Evolutionary conservation across 2,329 filamentous ascomycete species (phyloP).

Genomic region (Emmonsiellopsis sp.): DNA sequence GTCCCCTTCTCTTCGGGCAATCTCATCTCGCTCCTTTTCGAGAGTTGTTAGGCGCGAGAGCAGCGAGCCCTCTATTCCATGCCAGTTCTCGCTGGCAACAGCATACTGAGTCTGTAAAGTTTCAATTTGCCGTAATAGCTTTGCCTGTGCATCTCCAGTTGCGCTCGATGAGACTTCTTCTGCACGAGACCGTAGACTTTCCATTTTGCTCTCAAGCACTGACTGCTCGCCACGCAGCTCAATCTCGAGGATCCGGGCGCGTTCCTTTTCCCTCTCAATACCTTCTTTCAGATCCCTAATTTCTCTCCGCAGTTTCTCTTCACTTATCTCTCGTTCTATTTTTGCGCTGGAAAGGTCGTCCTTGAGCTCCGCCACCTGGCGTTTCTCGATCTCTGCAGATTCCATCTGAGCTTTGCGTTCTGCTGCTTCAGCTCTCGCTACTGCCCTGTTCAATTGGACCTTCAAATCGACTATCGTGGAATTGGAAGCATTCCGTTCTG

Average conservation of each 20-base stretch:
- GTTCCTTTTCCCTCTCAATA: constrained; percentile 62
- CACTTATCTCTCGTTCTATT: constrained; percentile 66
- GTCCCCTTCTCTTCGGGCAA: constrained; percentile 71
- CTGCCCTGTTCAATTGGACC: constrained; percentile 57
- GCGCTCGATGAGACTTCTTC: constrained; percentile 83
- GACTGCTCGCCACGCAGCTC: constrained; percentile 72
- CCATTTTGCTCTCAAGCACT: constrained; percentile 77
- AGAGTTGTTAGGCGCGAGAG: constrained; percentile 65
- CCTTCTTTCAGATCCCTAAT: constrained; percentile 65
- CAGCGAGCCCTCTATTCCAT: constrained; percentile 82
- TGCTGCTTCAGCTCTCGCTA: constrained; percentile 56
- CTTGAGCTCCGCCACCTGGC: constrained; percentile 44
- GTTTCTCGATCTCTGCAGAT: constrained; percentile 57
- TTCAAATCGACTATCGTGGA: constrained; percentile 59
- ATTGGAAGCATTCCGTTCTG: constrained; percentile 55
- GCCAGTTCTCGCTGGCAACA: constrained; percentile 93
- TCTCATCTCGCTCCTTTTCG: constrained; percentile 87
- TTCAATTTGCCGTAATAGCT: constrained; percentile 86
- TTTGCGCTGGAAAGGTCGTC: constrained; percentile 56
- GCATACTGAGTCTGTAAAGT: constrained; percentile 92
- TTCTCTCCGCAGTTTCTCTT: constrained; percentile 57
- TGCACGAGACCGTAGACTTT: constrained; percentile 71
- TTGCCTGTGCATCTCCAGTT: constrained; percentile 74
- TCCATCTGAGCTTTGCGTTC: constrained; percentile 59
- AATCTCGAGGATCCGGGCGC: constrained; percentile 56